Evolutionary conservation across 2,329 filamentous ascomycete species (phyloP).

Genomic region (Sclerotinia spermophila): DNA sequence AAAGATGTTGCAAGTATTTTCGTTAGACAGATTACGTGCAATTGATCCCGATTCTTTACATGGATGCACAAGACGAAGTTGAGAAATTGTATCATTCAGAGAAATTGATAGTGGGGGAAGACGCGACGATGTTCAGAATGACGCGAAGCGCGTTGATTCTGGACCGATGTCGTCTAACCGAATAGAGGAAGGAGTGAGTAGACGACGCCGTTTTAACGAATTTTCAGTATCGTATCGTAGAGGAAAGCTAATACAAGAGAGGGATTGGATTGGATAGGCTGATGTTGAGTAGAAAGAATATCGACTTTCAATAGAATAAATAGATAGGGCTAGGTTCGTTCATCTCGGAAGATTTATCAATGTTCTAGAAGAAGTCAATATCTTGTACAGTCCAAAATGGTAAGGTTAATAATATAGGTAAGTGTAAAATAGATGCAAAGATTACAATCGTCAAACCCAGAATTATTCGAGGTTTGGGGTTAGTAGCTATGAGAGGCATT

Average conservation of each 20-base stretch:
- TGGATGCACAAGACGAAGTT: neutral
- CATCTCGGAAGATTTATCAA: neutral
- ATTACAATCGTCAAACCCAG: slow-evolving; percentile 66
- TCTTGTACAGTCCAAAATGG: neutral
- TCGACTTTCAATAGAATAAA: neutral
- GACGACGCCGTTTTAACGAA: neutral
- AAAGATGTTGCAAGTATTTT: neutral
- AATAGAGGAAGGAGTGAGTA: neutral
- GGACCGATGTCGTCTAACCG: neutral
- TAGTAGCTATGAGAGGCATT: slow-evolving; percentile 32
- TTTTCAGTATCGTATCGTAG: neutral
- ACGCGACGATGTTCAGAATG: slow-evolving; percentile 9
- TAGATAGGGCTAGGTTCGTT: neutral
- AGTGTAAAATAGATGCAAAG: neutral
- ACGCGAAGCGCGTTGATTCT: slow-evolving; percentile 7
- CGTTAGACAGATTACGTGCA: neutral
- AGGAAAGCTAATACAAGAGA: neutral
- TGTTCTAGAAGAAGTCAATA: neutral
- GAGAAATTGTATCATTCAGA: neutral
- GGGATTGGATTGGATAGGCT: neutral
- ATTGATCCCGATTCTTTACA: neutral
- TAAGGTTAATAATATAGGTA: neutral
- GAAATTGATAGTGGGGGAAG: slow-evolving; percentile 3
- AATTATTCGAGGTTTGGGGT: slow-evolving; percentile 60
- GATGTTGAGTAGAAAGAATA: neutral